These are phyloP conservation scores for Thelonectria olida DNA, from an alignment of 2,329 filamentous ascomycete genomes.

Conservation along the genomic window DNA sequence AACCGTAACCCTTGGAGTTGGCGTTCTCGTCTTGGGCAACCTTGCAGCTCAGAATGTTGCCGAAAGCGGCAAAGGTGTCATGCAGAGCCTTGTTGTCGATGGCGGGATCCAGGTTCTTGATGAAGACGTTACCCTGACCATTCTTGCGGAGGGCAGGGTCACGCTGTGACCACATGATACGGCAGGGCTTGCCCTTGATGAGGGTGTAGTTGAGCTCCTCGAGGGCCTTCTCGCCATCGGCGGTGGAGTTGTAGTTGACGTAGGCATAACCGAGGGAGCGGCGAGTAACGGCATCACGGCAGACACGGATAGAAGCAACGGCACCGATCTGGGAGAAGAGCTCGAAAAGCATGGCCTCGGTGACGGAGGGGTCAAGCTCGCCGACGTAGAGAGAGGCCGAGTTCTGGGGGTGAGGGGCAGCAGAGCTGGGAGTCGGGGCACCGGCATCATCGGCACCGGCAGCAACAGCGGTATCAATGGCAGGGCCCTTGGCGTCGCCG, in stretches of 20 bases:
- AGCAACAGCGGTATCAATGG: slow-evolving; percentile 78
- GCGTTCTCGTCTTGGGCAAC: slow-evolving; percentile 97
- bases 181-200: slow-evolving; percentile 98
- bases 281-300: slow-evolving; percentile 97
- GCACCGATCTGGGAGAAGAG: slow-evolving; percentile 99
- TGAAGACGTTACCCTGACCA: slow-evolving; percentile 99
- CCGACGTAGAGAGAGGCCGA: slow-evolving; percentile 99
- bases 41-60: slow-evolving; percentile 99
- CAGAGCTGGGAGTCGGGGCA: slow-evolving; percentile 76
- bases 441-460: slow-evolving; percentile 66
- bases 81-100: slow-evolving; percentile 99
- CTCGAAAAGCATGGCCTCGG: slow-evolving; percentile 99
- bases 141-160: slow-evolving; percentile 99
- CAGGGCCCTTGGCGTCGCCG: slow-evolving; percentile 72
- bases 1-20: slow-evolving; percentile 98
- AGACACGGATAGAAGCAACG: slow-evolving; percentile 98
- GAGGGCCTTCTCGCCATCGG: slow-evolving; percentile 96
- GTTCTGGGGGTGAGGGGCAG: slow-evolving; percentile 83
- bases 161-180: slow-evolving; percentile 99
- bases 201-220: slow-evolving; percentile 99
- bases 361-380: slow-evolving; percentile 97
- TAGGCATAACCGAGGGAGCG: slow-evolving; percentile 99
- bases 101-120: slow-evolving; percentile 98
- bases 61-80: slow-evolving; percentile 98
- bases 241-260: slow-evolving; percentile 99